Conservation (phyloP, 768 basidiomycete species). For the Boletellus ananas region DNA sequence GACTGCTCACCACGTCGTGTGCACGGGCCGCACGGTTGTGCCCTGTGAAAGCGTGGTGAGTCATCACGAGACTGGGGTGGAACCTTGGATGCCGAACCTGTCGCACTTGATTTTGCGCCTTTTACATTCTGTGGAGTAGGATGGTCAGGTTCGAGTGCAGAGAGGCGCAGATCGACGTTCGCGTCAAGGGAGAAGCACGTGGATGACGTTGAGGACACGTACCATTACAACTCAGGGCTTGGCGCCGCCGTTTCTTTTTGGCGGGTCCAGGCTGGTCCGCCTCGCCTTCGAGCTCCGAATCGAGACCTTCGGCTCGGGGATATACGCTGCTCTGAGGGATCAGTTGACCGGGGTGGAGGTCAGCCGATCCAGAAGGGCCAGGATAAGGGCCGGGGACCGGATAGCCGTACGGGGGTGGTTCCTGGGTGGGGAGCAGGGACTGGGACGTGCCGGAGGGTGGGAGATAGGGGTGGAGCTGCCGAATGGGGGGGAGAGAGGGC, state of each 20-base stretch:
- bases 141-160: slow-evolving; percentile 6
- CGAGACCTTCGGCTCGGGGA: slow-evolving; percentile 37
- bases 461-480: slow-evolving; percentile 62
- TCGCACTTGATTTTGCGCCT: slow-evolving; percentile 87
- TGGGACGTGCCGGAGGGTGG: slow-evolving; percentile 43
- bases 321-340: slow-evolving; percentile 23
- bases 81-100: slow-evolving; percentile 44
- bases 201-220: slow-evolving; percentile 27
- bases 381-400: slow-evolving; percentile 21
- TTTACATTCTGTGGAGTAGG: slow-evolving; percentile 62
- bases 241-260: slow-evolving; percentile 80
- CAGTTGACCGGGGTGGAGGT: slow-evolving; percentile 21
- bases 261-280: slow-evolving; percentile 52
- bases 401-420: slow-evolving; percentile 26
- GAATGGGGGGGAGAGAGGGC: slow-evolving; percentile 58
- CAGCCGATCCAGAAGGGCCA: slow-evolving; percentile 25
- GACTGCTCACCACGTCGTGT: slow-evolving; percentile 73
- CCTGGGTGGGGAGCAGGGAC: slow-evolving; percentile 26
- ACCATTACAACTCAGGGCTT: slow-evolving; percentile 86
- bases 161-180: slow-evolving; percentile 3
- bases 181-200: slow-evolving; percentile 17
- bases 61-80: slow-evolving; percentile 3
- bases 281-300: slow-evolving; percentile 57
- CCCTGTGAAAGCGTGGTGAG: slow-evolving; percentile 36
- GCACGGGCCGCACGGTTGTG: slow-evolving; percentile 80